phyloP scores from a whole-genome alignment of 306 rosid genomes.

The Crataegus laevigata region DNA sequence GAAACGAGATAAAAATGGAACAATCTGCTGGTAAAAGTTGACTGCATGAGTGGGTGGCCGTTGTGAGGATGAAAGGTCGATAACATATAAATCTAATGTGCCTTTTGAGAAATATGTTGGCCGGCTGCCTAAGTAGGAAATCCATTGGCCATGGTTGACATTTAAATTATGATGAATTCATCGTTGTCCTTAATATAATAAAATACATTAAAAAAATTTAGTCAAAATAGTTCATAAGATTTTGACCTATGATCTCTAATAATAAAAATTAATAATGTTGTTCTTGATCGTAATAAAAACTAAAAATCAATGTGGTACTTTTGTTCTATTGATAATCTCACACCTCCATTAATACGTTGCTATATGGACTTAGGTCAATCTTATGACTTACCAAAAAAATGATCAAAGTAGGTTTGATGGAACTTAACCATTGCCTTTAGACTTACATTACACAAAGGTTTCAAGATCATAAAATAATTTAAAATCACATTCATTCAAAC shows the following conservation, averaged over 20 bases:
- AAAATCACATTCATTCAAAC: neutral
- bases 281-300: too few species aligned
- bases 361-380: too few species aligned
- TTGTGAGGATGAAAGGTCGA: neutral
- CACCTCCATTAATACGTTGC: too few species aligned
- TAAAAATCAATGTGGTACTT: too few species aligned
- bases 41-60: neutral
- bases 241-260: too few species aligned
- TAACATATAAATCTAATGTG: neutral
- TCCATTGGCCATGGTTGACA: neutral
- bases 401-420: neutral
- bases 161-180: neutral
- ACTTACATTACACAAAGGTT: neutral
- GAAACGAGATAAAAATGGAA: neutral
- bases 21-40: neutral
- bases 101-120: neutral
- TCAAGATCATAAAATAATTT: neutral
- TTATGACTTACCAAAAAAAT: neutral
- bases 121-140: neutral
- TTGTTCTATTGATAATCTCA: too few species aligned
- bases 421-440: neutral
- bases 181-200: neutral
- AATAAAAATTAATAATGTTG: too few species aligned
- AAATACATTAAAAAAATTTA: too few species aligned
- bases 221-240: too few species aligned